phyloP scores from a whole-genome alignment of 495 filamentous ascomycete genomes.

The Penicillium alfredii region DNA sequence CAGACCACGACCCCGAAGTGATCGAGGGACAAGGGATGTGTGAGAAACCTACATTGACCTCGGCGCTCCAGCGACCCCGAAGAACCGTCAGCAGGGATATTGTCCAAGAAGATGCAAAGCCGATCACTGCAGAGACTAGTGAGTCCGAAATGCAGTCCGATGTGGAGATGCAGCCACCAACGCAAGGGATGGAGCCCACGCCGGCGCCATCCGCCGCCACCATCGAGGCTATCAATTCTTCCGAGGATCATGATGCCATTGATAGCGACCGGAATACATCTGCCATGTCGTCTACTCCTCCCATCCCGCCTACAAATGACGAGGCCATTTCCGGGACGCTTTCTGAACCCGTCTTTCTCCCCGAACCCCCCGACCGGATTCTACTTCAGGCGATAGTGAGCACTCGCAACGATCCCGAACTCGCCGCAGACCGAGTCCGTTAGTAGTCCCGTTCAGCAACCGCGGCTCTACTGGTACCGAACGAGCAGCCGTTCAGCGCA shows the following conservation, averaged over 20 bases:
- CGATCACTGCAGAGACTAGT: conserved; percentile 23
- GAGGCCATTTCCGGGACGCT: conserved; percentile 7
- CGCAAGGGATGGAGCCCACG: conserved; percentile 30
- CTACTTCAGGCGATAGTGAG: conserved; percentile 35
- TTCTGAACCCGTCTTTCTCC: conserved; percentile 2
- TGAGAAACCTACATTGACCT: conserved; percentile 28
- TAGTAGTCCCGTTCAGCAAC: conserved; percentile 18
- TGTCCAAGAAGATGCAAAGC: conserved; percentile 20
- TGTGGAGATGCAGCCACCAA: conserved; percentile 17
- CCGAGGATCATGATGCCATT: conserved; percentile 13
- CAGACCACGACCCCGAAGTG: conserved; percentile 22
- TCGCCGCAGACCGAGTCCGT: conserved; percentile 23
- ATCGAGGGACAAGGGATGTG: conserved; percentile 35
- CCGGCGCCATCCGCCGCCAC: conserved; percentile 17
- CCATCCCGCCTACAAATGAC: conserved; percentile 3
- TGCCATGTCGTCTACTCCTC: conserved; percentile 9
- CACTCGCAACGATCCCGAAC: conserved; percentile 26
- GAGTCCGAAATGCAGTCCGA: conserved; percentile 15
- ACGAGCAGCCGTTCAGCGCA: conserved; percentile 48
- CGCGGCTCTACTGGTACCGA: conserved; percentile 29
- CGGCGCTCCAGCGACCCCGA: conserved; percentile 29
- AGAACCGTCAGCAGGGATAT: conserved; percentile 29
- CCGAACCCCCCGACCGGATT: conserved; percentile 17
- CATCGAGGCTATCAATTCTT: conserved; percentile 22
- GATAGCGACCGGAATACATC: conserved; percentile 20